Conservation (phyloP, 768 basidiomycete species). For the Baorangia bicolor region DNA sequence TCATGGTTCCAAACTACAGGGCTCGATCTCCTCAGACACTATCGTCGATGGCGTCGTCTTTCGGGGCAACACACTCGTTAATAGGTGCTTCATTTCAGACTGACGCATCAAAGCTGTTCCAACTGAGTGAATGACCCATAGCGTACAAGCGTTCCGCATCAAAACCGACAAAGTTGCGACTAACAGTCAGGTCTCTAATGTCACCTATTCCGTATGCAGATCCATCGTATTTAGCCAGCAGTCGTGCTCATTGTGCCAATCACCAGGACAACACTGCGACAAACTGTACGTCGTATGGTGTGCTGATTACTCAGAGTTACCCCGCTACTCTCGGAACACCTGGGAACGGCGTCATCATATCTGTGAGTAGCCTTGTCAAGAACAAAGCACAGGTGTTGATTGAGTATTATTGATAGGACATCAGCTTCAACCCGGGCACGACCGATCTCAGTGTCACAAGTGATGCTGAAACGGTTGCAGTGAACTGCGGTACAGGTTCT, state of each 20-base stretch:
- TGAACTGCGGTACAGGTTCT: slow-evolving; percentile 54
- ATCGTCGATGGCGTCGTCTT: slow-evolving; percentile 50
- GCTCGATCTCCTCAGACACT: slow-evolving; percentile 49
- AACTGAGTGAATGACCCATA: slow-evolving; percentile 17
- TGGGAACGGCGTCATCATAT: slow-evolving; percentile 56
- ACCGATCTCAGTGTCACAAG: slow-evolving; percentile 44
- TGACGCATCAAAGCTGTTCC: not conserved
- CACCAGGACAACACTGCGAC: slow-evolving; percentile 52
- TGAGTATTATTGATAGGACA: slow-evolving; percentile 33
- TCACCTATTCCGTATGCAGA: slow-evolving; percentile 47
- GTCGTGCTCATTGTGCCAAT: not conserved
- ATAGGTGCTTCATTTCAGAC: slow-evolving; percentile 40
- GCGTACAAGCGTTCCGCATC: slow-evolving; percentile 58
- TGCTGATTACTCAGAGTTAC: slow-evolving; percentile 66
- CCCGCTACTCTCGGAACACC: slow-evolving; percentile 51
- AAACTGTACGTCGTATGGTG: slow-evolving; percentile 48
- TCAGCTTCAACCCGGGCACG: slow-evolving; percentile 45
- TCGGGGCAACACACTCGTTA: slow-evolving; percentile 49
- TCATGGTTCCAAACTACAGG: slow-evolving; percentile 34
- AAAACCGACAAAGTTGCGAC: slow-evolving; percentile 51
- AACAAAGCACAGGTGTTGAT: not conserved
- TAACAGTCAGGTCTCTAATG: slow-evolving; percentile 45
- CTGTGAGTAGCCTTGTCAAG: slow-evolving; percentile 39
- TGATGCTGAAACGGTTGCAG: slow-evolving; percentile 45
- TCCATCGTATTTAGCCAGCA: not conserved